Evolutionary conservation across 2,329 filamentous ascomycete genomes (phyloP).

Genomic region (Aspergillus fumigatiaffinis): DNA sequence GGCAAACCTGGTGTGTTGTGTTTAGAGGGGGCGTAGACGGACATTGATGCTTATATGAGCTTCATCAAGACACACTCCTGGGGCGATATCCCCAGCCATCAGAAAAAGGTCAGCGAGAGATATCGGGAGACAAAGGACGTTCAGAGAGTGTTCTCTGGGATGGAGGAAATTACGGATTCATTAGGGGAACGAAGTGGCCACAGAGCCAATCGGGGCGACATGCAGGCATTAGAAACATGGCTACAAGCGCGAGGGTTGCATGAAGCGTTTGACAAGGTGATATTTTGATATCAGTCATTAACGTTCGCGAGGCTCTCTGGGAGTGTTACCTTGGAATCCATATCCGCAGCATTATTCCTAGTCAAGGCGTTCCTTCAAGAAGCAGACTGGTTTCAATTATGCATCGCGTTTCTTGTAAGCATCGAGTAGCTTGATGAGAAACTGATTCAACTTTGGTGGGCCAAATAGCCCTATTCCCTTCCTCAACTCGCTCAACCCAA

Average conservation of each 20-base stretch:
- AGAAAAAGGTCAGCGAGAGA: slow-evolving; percentile 60
- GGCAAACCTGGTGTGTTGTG: slow-evolving; percentile 53
- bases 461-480: too few species aligned
- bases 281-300: slow-evolving; percentile 18
- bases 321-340: neutral
- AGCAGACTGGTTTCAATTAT: too few species aligned
- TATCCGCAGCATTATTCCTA: too few species aligned
- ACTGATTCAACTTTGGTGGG: too few species aligned
- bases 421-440: too few species aligned
- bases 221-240: slow-evolving; percentile 33
- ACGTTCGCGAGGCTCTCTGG: neutral
- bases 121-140: slow-evolving; percentile 41
- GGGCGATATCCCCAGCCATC: slow-evolving; percentile 59
- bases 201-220: slow-evolving; percentile 31
- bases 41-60: slow-evolving; percentile 58
- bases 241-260: slow-evolving; percentile 21
- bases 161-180: slow-evolving; percentile 34
- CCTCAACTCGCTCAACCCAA: too few species aligned
- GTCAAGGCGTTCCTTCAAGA: too few species aligned
- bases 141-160: slow-evolving; percentile 24
- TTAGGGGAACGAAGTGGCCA: slow-evolving; percentile 30
- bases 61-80: slow-evolving; percentile 62
- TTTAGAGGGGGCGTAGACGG: slow-evolving; percentile 35
- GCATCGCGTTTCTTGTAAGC: too few species aligned
- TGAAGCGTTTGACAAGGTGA: slow-evolving; percentile 31